phyloP scores from a whole-genome alignment of 139 green algal species.

The Chlorella sp. region DNA sequence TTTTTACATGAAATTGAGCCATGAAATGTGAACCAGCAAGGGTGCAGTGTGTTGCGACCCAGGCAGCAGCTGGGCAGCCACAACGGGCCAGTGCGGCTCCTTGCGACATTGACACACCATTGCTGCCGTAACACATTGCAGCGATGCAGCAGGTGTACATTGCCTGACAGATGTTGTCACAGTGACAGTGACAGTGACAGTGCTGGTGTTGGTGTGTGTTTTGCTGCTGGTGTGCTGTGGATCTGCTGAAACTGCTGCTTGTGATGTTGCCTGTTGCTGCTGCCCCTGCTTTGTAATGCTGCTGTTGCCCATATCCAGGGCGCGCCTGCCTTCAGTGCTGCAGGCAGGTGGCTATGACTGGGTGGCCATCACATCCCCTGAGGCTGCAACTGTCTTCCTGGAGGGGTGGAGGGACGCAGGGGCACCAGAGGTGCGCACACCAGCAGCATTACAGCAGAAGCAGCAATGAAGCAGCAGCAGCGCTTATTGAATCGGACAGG shows the following conservation, averaged over 20 bases:
- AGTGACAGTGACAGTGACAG: background rate
- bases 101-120: too few species aligned
- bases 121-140: too few species aligned
- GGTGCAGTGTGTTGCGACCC: background rate
- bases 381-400: constrained; percentile 77
- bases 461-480: too few species aligned
- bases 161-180: too few species aligned
- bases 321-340: background rate
- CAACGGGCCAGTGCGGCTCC: too few species aligned
- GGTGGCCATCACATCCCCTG: constrained; percentile 80
- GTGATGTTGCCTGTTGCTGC: background rate
- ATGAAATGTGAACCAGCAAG: background rate
- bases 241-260: background rate
- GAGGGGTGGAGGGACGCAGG: constrained; percentile 66
- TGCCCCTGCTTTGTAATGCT: background rate
- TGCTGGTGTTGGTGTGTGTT: background rate
- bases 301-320: background rate
- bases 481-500: too few species aligned
- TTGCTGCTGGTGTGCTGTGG: background rate
- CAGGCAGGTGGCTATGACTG: constrained; percentile 43
- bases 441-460: too few species aligned
- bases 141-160: too few species aligned
- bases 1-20: background rate
- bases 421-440: constrained; percentile 19
- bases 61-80: background rate